Base-by-base conservation (phyloP, 169 alveolate genomes). In the Cryptosporidium parvum region DNA sequence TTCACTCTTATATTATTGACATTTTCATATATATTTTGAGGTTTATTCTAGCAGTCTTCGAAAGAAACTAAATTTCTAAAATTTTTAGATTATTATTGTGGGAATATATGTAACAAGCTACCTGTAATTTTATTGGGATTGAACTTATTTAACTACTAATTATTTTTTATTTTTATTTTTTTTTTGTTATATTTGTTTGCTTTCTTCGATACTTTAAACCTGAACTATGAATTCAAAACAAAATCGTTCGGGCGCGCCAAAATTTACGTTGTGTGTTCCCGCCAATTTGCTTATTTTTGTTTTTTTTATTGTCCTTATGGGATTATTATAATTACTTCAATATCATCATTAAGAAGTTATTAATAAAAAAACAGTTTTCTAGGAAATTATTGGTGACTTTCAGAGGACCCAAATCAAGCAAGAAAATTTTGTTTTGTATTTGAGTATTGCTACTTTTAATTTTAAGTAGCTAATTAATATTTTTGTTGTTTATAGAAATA, bases 261-360 rank as follows among this genome's bases (percentile, higher is more conserved):
- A 31, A 29, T 44, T 44, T 29, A 71, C 85, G 85, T 71, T 71
- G 85, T 71, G 85, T 71, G 85, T 51, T 51, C 61, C 85, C 85
- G 85, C 85, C 85, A 69, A 4, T 18, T 42, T 37, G n/a, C 4
- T 8, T 42, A 69, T 9, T 35, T 21, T n/a, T 69, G 39, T 69
- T n/a, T 37, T 35, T 51, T n/a, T 56, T 14, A n/a, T 56, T 56
- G 67, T 56, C 67, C 67, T 56, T 56, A 56, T 56, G 8, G 14
- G 35, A 56, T 56, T n/a, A 8, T n/a, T 23, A n/a, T 8, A 56
- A 56, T 26, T 21, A 12, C 67, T 56, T 56, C 39, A 35, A 56
- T 56, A 56, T 56, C 14, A 8, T 8, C 67, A 56, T 48, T 48
- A 7, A 18, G 2, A 56, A 26, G 37, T 56, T 26, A 18, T 56